A percentile compares a stretch with the other conserved stretches of the same genome.
phyloP scores from a whole-genome alignment of 495 filamentous ascomycete species.

The Trichocladium antarcticum region DNA sequence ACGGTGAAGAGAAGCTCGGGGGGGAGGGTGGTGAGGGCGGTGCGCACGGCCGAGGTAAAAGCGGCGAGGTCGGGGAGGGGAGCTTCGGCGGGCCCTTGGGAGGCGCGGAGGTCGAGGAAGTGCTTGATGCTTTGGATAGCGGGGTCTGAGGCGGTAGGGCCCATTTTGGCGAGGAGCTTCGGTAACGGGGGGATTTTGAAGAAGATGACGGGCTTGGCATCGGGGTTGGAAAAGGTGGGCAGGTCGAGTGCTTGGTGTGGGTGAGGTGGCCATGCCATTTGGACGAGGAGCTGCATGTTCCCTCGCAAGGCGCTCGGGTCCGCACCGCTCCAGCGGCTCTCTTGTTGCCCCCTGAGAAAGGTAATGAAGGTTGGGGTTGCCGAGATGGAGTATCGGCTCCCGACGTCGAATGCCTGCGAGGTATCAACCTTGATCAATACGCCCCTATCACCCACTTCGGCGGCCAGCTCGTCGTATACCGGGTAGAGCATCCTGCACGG shows the following conservation, averaged over 20 bases:
- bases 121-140: slow-evolving; percentile 47
- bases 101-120: slow-evolving; percentile 51
- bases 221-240: slow-evolving; percentile 52
- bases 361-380: slow-evolving; percentile 89
- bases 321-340: slow-evolving; percentile 72
- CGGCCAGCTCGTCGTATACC: slow-evolving; percentile 68
- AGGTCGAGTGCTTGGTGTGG: slow-evolving; percentile 59
- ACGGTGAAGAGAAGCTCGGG: slow-evolving; percentile 59
- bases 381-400: slow-evolving; percentile 52
- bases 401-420: slow-evolving; percentile 53
- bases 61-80: slow-evolving; percentile 49
- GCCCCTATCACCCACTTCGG: slow-evolving; percentile 56
- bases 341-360: slow-evolving; percentile 63
- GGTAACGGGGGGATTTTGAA: slow-evolving; percentile 71
- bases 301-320: slow-evolving; percentile 54
- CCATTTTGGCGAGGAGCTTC: slow-evolving; percentile 72
- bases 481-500: slow-evolving; percentile 82
- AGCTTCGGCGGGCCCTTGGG: slow-evolving; percentile 45
- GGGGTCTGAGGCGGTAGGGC: slow-evolving; percentile 39
- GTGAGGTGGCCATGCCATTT: slow-evolving; percentile 69
- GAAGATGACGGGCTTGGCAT: slow-evolving; percentile 59
- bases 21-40: slow-evolving; percentile 41
- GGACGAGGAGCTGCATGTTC: slow-evolving; percentile 61
- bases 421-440: slow-evolving; percentile 78
- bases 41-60: slow-evolving; percentile 44